Base-by-base conservation (phyloP, 176 grass and related monocot species). In the Carex pumila region DNA sequence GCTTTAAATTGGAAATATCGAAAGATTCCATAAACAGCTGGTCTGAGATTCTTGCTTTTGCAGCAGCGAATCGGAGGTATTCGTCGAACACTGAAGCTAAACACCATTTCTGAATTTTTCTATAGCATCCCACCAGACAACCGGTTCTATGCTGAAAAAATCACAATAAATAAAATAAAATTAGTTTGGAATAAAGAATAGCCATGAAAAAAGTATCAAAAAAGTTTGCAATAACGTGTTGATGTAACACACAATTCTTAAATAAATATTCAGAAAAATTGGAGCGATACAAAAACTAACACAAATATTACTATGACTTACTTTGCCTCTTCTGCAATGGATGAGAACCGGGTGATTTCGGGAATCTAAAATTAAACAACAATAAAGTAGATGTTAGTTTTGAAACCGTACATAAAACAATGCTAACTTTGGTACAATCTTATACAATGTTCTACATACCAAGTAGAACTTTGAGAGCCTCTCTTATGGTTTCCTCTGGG, bases 261-360 rank as follows among this genome's bases (percentile, higher is more conserved):
- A 62, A 85, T 54, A 67, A 63, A 54, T 66, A 4, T 29, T 74
- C 19, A 74, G 15, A 74, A 52, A 50, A 2, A 0, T 73, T 12
- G 3, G 11, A 73, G 73, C 8, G 6, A 39, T 75, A 53, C 11
- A 14, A 71, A 29, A 22, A 39, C 12, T 37, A 37, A 63, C 4
- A 45, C 22, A 25, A 17, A 67, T 41, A 86, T 50, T 18, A 17
- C 63, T 31, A 21, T 31, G 4, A 30, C 79, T 71, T 73, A 93
- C 95, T 88, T 98, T 95, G 61, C 95, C 95, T 87, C 95, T 90
- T 75, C 85, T 98, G 85, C 95, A 98, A 68, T 98, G 92, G 25
- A 98, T 93, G 71, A 98, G 95, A 83, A 95, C 84, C 0, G 95
- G 95, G 29, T 91, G 95, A 54, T 98, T 98, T 87, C 75, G 79